Conservation (phyloP, 176 grass and related monocot genomes). For the Areca catechu region DNA sequence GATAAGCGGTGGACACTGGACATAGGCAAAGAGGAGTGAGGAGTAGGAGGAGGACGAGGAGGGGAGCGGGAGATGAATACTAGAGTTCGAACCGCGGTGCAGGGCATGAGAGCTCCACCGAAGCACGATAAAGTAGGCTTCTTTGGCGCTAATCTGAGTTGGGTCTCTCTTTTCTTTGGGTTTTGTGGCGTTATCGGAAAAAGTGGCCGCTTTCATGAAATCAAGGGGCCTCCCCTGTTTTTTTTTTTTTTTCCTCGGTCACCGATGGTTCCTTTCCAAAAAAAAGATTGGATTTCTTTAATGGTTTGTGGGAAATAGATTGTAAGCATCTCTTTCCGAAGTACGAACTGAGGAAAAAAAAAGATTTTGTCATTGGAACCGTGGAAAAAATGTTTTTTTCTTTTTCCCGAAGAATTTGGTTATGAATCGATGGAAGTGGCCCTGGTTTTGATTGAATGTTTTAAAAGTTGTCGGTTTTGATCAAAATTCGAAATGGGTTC, state of each 20-base stretch:
- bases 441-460: constrained; percentile 21
- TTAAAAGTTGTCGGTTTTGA: constrained; percentile 24
- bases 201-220: constrained; percentile 27
- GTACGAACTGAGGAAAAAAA: too few relatives aligned
- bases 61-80: constrained; percentile 24
- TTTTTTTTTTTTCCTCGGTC: constrained; percentile 4
- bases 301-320: too few relatives aligned
- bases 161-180: constrained; percentile 12
- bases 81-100: constrained; percentile 25
- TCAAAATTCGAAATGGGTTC: constrained; percentile 37
- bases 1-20: constrained; percentile 4
- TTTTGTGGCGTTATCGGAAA: constrained; percentile 10
- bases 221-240: constrained; percentile 12
- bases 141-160: constrained; percentile 19
- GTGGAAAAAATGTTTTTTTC: too few relatives aligned
- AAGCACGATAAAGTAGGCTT: constrained; percentile 66
- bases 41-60: constrained; percentile 18
- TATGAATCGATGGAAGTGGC: too few relatives aligned
- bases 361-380: too few relatives aligned
- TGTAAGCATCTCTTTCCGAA: too few relatives aligned
- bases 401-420: background rate
- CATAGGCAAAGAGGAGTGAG: background rate
- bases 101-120: constrained; percentile 19
- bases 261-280: background rate
- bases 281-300: too few relatives aligned